Evolutionary conservation across 768 basidiomycete genomes (phyloP).

Genomic region (Tylopilus felleus): DNA sequence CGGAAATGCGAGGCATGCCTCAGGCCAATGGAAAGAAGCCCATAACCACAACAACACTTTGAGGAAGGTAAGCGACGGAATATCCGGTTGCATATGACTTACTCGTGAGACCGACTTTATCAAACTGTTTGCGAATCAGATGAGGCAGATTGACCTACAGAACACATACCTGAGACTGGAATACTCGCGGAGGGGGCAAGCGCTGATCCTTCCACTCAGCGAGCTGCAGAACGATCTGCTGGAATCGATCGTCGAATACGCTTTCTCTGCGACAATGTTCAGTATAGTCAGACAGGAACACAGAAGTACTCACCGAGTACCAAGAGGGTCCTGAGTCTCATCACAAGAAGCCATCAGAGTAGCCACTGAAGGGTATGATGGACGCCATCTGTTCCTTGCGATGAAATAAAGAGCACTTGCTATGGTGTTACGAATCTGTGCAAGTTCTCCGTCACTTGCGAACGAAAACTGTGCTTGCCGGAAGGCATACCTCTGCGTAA

Average conservation of each 20-base stretch:
- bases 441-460: slow-evolving; percentile 2
- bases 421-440: slow-evolving; percentile 65
- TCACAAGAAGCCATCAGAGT: slow-evolving; percentile 57
- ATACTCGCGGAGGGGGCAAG: slow-evolving; percentile 81
- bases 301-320: slow-evolving; percentile 45
- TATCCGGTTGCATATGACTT: slow-evolving; percentile 16
- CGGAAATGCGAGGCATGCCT: slow-evolving; percentile 73
- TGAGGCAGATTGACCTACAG: background rate
- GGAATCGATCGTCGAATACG: slow-evolving; percentile 54
- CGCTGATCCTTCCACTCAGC: slow-evolving; percentile 71
- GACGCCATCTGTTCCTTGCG: slow-evolving; percentile 62
- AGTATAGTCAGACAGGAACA: background rate
- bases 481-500: slow-evolving; percentile 70
- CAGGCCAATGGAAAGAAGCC: slow-evolving; percentile 69
- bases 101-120: slow-evolving; percentile 87
- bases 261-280: slow-evolving; percentile 41
- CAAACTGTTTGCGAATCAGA: slow-evolving; percentile 53
- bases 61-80: slow-evolving; percentile 16
- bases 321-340: slow-evolving; percentile 52
- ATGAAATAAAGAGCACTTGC: slow-evolving; percentile 62
- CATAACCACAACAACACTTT: slow-evolving; percentile 79
- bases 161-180: slow-evolving; percentile 63
- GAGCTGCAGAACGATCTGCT: slow-evolving; percentile 54
- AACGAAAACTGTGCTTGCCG: background rate
- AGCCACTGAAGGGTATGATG: slow-evolving; percentile 54